Evolutionary conservation across 1,139 yeast species (phyloP).

Genomic region (Scheffersomyces insectosa): DNA sequence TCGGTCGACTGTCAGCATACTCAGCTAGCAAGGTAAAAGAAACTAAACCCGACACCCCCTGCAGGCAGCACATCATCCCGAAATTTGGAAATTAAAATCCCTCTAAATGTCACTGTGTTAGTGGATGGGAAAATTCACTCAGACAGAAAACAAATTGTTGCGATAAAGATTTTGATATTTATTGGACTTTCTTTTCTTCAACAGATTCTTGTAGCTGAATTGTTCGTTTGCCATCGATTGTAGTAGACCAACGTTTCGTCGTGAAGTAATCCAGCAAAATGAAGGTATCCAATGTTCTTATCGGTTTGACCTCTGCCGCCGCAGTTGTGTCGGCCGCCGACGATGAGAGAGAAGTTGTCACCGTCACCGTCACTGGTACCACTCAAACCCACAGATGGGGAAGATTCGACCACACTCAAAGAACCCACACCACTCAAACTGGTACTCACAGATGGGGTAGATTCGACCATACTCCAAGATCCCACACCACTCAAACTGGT

Average conservation of each 20-base stretch:
- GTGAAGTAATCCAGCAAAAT: slow-evolving; percentile 8
- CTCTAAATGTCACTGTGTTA: too few relatives aligned
- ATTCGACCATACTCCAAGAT: slow-evolving; percentile 40
- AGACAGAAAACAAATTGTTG: too few relatives aligned
- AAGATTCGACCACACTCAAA: slow-evolving; percentile 51
- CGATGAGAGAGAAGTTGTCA: slow-evolving; percentile 22
- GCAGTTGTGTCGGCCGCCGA: slow-evolving; percentile 25
- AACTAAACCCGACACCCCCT: too few relatives aligned
- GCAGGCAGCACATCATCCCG: too few relatives aligned
- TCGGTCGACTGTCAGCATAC: too few relatives aligned
- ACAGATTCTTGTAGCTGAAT: background rate
- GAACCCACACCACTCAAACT: slow-evolving; percentile 23
- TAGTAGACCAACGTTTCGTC: background rate
- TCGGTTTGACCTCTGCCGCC: slow-evolving; percentile 22
- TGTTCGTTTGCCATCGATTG: background rate
- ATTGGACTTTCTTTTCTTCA: background rate
- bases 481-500: slow-evolving; percentile 29
- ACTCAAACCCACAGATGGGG: slow-evolving; percentile 47
- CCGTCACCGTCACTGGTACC: slow-evolving; percentile 27
- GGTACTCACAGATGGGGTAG: slow-evolving; percentile 43
- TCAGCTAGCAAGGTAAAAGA: too few relatives aligned
- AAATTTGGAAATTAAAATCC: too few relatives aligned
- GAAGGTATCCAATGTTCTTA: slow-evolving; percentile 23
- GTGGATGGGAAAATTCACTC: too few relatives aligned
- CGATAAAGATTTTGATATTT: background rate